Base-by-base conservation (phyloP, 129 eudicot species). In the Escallonia rubra region DNA sequence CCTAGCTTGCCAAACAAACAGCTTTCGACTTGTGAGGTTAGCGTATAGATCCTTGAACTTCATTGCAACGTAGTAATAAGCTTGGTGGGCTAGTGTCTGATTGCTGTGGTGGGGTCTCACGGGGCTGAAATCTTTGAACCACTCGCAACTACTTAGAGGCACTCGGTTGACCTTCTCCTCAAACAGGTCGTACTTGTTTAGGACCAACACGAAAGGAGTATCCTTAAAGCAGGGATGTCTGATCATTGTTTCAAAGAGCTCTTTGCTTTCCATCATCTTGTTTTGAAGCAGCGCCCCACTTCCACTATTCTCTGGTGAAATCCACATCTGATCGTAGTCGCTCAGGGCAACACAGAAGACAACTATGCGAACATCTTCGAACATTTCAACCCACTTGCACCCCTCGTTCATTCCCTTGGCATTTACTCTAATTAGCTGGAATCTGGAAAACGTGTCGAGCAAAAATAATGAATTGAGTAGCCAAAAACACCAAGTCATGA, bases 311-410 rank as follows among this genome's bases (percentile, higher is more conserved):
- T 86, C 87, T 3, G 87, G 83, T 41, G 89, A 67, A 4, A 72
- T 53, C 76, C 83, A 80, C 80, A 80, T 75, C 68, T 85, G 88
- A 71, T 91, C 96, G 13, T 87, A 91, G 74, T 91, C 96, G 7
- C 88, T 85, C 51, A 91, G 57, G 16, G 97, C 65, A 40, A 85
- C 92, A 66, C 96, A 91, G 66, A 85, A 87, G 63, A 87, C 84
- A 41, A 87, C 89, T 10, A 76, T 83, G n/a, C 96, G 85, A 45
- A 85, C 92, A 63, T 83, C 95, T 66, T 91, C 97, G 43, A 91
- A 91, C 97, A 87, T 87, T 79, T 87, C 97, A 8, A 91, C 86
- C 97, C 97, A 91, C 67, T 90, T 90, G 78, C 96, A 91, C 7
- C 97, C 88, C 61, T 85, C 90, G 54, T 66, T 83, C 85, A 87